Conservation (phyloP, 106 monocot species). For the Dendrobium nobile region DNA sequence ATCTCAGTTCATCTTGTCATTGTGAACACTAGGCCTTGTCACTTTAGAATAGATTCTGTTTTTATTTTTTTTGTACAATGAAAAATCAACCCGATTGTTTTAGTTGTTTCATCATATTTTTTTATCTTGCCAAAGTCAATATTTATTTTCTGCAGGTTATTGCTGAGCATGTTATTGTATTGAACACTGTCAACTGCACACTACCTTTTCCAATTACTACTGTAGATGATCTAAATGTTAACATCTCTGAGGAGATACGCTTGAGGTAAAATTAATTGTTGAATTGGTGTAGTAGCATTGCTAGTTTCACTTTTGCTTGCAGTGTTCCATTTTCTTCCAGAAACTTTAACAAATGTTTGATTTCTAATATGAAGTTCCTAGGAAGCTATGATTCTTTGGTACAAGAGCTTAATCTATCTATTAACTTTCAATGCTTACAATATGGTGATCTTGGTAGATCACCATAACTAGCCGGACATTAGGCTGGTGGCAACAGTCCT, state of each 20-base stretch:
- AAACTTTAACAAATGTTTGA: background rate
- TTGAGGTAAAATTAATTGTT: conserved; percentile 47
- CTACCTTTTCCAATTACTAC: conserved; percentile 84
- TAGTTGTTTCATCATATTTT: background rate
- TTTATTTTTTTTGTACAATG: background rate
- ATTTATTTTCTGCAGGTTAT: conserved; percentile 36
- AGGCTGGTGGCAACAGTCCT: too few relatives aligned
- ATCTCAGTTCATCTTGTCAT: background rate
- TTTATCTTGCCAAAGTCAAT: background rate
- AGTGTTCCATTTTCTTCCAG: background rate
- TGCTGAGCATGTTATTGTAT: conserved; percentile 70
- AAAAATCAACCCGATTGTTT: background rate
- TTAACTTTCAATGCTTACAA: too few relatives aligned
- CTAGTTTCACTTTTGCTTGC: background rate
- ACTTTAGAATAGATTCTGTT: background rate
- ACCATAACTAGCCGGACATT: too few relatives aligned
- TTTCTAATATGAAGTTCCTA: background rate
- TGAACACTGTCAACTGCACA: conserved; percentile 65
- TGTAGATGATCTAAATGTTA: conserved; percentile 69
- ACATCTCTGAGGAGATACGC: conserved; percentile 84
- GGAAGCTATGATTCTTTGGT: background rate
- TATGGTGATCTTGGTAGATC: too few relatives aligned
- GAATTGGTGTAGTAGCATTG: background rate
- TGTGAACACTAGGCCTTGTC: background rate
- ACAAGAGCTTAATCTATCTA: too few relatives aligned